Evolutionary conservation across 371 early-diverging fungal species (phyloP).

Genomic region (Circinella minor): DNA sequence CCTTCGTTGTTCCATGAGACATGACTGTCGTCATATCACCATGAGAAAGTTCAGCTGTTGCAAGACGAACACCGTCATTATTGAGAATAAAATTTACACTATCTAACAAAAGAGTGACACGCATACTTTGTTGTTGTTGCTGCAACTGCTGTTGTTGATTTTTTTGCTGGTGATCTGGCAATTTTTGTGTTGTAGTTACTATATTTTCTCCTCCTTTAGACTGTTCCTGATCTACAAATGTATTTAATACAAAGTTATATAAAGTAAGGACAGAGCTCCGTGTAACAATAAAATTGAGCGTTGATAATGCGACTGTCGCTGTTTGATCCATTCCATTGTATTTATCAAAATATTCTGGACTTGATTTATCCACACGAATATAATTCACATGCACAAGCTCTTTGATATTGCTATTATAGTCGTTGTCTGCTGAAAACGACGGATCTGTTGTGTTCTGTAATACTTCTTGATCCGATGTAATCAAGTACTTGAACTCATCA

Average conservation of each 20-base stretch:
- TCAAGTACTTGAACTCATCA: constrained; percentile 68
- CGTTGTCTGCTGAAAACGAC: not conserved
- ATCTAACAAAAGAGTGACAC: constrained; percentile 78
- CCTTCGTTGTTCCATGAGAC: constrained; percentile 61
- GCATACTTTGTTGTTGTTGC: constrained; percentile 23
- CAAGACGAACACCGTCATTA: constrained; percentile 80
- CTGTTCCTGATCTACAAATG: constrained; percentile 66
- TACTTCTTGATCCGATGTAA: constrained; percentile 58
- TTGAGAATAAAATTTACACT: constrained; percentile 86
- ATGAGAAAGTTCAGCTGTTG: constrained; percentile 75
- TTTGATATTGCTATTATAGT: constrained; percentile 26
- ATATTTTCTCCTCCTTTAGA: not conserved
- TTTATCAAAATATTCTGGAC: constrained; percentile 76
- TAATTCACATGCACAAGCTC: constrained; percentile 80
- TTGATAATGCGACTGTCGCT: constrained; percentile 84
- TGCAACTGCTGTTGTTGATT: not conserved
- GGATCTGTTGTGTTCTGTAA: constrained; percentile 8
- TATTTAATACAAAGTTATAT: constrained; percentile 86
- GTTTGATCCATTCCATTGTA: constrained; percentile 84
- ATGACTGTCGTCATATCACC: constrained; percentile 75
- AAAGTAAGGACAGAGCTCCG: constrained; percentile 84
- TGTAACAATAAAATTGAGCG: constrained; percentile 82
- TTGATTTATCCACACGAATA: constrained; percentile 68
- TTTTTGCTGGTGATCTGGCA: not conserved
- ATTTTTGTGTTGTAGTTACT: not conserved